Conservation (phyloP, 2,329 filamentous ascomycete genomes). For the Fusarium foetens region DNA sequence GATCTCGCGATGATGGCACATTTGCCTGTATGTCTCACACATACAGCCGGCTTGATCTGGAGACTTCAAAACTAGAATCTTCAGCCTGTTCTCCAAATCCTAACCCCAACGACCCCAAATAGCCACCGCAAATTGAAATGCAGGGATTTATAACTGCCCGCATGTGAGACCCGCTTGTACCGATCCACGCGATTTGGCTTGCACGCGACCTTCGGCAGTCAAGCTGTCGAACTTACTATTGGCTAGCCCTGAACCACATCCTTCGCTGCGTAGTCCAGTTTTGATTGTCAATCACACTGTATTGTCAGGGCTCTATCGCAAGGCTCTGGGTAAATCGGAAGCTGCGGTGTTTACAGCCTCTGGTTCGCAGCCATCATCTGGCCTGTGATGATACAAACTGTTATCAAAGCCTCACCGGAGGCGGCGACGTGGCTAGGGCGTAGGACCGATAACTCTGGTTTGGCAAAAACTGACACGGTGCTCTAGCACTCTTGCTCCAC, state of each 20-base stretch:
- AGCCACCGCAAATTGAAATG: constrained; percentile 37
- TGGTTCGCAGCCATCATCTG: not conserved
- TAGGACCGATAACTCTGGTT: constrained; percentile 35
- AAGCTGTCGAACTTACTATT: constrained; percentile 16
- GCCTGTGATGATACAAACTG: constrained; percentile 9
- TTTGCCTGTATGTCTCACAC: constrained; percentile 16
- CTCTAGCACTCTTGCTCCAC: constrained; percentile 27
- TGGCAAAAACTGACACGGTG: constrained; percentile 28
- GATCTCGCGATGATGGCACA: not conserved
- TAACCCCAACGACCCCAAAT: constrained; percentile 32
- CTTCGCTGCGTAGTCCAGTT: constrained; percentile 1
- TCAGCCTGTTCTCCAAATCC: constrained; percentile 20
- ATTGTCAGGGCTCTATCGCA: not conserved
- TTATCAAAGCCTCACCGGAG: constrained; percentile 31
- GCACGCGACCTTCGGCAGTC: constrained; percentile 46
- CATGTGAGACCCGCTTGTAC: constrained; percentile 37
- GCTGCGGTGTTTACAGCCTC: not conserved
- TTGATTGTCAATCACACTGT: not conserved
- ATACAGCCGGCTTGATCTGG: constrained; percentile 1
- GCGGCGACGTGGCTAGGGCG: constrained; percentile 30
- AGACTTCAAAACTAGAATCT: constrained; percentile 10
- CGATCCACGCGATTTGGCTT: constrained; percentile 44
- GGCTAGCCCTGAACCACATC: constrained; percentile 5
- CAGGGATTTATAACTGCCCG: constrained; percentile 41
- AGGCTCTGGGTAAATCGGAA: not conserved